phyloP scores from a whole-genome alignment of 371 early-diverging fungal species.

The Modicella reniformis region DNA sequence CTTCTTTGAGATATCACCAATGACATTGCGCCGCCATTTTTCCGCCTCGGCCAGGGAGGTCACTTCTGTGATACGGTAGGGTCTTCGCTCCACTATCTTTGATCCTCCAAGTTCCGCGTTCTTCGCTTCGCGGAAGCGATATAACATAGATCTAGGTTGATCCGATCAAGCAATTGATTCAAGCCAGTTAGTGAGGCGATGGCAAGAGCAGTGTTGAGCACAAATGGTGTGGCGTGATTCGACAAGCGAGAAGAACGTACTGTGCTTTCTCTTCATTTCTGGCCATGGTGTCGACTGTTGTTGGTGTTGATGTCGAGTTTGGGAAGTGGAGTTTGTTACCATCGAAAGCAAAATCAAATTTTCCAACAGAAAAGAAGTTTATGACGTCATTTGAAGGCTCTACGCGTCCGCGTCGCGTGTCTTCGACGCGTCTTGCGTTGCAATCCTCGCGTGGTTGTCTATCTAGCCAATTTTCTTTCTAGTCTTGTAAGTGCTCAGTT shows the following conservation, averaged over 20 bases:
- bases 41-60: slow-evolving; percentile 82
- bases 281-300: slow-evolving; percentile 68
- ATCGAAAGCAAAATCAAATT: too few relatives aligned
- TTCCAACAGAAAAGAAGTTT: too few relatives aligned
- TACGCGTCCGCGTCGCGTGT: slow-evolving; percentile 6
- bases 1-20: slow-evolving; percentile 87
- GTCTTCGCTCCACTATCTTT: slow-evolving; percentile 73
- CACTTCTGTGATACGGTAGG: slow-evolving; percentile 78
- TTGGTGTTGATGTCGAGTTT: neutral
- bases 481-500: too few relatives aligned
- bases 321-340: neutral
- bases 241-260: slow-evolving; percentile 48
- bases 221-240: neutral
- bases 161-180: neutral
- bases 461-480: too few relatives aligned
- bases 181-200: slow-evolving; percentile 5
- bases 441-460: neutral
- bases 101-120: slow-evolving; percentile 84
- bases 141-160: slow-evolving; percentile 85
- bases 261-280: slow-evolving; percentile 97
- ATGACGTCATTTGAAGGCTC: too few relatives aligned
- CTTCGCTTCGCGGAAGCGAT: slow-evolving; percentile 95
- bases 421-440: slow-evolving; percentile 15
- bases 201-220: neutral
- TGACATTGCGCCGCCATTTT: slow-evolving; percentile 88